Percentiles rank a stretch among this genome's conserved stretches.
Evolutionary conservation across 148 eudicot genomes (phyloP).

Genomic region (Chenopodium formosanum): DNA sequence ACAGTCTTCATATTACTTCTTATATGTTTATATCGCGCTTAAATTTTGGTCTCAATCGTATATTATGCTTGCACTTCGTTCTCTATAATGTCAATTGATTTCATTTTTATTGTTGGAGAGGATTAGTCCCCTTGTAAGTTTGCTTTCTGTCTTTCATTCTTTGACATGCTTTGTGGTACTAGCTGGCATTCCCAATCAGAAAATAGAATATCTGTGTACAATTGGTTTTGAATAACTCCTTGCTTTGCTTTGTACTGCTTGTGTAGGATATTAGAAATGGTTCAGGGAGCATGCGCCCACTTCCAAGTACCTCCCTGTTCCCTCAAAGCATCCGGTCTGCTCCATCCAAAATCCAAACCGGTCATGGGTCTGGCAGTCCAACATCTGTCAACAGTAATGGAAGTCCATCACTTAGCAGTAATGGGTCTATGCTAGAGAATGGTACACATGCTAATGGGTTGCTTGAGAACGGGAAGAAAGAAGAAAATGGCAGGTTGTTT

Average conservation of each 20-base stretch:
- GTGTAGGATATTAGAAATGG: constrained; percentile 79
- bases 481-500: constrained; percentile 53
- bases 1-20: background rate
- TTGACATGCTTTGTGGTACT: background rate
- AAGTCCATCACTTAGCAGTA: constrained; percentile 39
- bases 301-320: constrained; percentile 72
- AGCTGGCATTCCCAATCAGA: background rate
- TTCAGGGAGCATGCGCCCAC: constrained; percentile 57
- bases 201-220: background rate
- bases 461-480: constrained; percentile 49
- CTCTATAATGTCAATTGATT: background rate
- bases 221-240: background rate
- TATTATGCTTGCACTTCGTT: background rate
- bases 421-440: constrained; percentile 44
- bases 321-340: constrained; percentile 89
- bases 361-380: constrained; percentile 44
- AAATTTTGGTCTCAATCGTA: background rate
- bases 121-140: background rate
- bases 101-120: background rate
- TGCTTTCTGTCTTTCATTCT: background rate
- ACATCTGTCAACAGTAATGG: constrained; percentile 52
- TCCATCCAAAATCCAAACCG: constrained; percentile 48
- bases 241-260: constrained; percentile 5
- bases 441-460: constrained; percentile 41
- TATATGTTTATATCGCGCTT: background rate